Conservation (phyloP, 176 grass and related monocot species). For the Microstegium vimineum region DNA sequence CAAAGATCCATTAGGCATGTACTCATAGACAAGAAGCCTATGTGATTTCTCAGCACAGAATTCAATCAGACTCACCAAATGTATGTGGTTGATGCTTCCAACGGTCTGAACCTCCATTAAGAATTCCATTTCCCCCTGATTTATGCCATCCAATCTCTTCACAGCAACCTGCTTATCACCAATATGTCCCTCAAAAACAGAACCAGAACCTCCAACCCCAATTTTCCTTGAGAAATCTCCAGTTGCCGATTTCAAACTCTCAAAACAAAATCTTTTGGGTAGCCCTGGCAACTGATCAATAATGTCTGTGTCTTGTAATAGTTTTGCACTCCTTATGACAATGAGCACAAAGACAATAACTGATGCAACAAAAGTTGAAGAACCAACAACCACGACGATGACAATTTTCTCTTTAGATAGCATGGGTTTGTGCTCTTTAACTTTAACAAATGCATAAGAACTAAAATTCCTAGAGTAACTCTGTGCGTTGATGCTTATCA, state of each 20-base stretch:
- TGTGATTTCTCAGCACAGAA: slow-evolving; percentile 47
- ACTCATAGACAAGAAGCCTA: slow-evolving; percentile 56
- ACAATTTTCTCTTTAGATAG: not conserved
- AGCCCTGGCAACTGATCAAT: slow-evolving; percentile 34
- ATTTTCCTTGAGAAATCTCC: slow-evolving; percentile 37
- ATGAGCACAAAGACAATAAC: not conserved
- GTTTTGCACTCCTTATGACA: not conserved
- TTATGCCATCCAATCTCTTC: slow-evolving; percentile 44
- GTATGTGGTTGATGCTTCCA: slow-evolving; percentile 48
- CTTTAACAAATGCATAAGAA: slow-evolving; percentile 41
- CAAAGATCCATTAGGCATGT: slow-evolving; percentile 56
- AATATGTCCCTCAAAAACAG: slow-evolving; percentile 48
- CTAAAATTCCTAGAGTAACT: slow-evolving; percentile 13
- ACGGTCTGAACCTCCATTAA: slow-evolving; percentile 55
- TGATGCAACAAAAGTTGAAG: not conserved
- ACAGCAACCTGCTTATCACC: slow-evolving; percentile 41
- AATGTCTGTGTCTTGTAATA: not conserved
- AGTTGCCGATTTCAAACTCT: slow-evolving; percentile 39
- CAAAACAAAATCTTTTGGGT: slow-evolving; percentile 45
- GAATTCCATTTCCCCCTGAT: slow-evolving; percentile 39
- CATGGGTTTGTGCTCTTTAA: not conserved
- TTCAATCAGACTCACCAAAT: slow-evolving; percentile 53
- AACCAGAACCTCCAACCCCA: slow-evolving; percentile 49
- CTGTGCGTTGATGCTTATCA: not conserved
- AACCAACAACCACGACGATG: not conserved